Evolutionary conservation across 768 basidiomycete genomes (phyloP), one percentile per base, ranked within the genome.

Genomic region (Trametes sanguinea): DNA sequence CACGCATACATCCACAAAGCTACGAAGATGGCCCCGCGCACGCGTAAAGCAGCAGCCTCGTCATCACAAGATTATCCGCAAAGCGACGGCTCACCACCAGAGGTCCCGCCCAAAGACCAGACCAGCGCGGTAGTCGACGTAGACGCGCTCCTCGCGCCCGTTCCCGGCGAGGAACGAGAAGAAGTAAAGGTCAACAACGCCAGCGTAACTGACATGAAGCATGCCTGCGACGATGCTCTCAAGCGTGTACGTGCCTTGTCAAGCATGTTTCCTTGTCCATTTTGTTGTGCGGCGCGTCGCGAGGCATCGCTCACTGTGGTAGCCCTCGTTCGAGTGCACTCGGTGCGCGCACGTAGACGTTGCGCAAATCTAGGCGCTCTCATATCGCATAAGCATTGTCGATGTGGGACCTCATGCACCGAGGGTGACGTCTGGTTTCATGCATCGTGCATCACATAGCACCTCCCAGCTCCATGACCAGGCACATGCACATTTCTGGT

Each of bases 181-280:
- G 73, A 72, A 42, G 76, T 82, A 60, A 79, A 79, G 61, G 77
- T 84, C 56, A 86, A 85, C 75, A 83, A 81, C 60, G 76, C 79
- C 29, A 83, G 77, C 65, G 67, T 78, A 47, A 68, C 71, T 8
- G 83, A 85, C 67, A 77, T 85, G 65, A 85, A 86, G 71, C 74
- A 76, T 57, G 78, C 84, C 8, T 76, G 80, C 63, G 95, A 98
- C 75, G 95, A 98, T 76, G 88, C 89, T 47, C 77, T 98, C 60
- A 94, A 92, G 75, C 88, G 92, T 70, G 95, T 96, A 72, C 51
- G 85, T 77, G 13, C 37, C 7, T 46, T 13, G 79, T 78, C 43
- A 22, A 22, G 22, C 22, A 22, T 51, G 27, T 42, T 39, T 50
- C 61, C 62, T 2, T 55, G 22, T 22, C 33, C 40, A 39, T 14